Base-by-base conservation (phyloP, 2,329 filamentous ascomycete genomes). In the Exophiala sideris region DNA sequence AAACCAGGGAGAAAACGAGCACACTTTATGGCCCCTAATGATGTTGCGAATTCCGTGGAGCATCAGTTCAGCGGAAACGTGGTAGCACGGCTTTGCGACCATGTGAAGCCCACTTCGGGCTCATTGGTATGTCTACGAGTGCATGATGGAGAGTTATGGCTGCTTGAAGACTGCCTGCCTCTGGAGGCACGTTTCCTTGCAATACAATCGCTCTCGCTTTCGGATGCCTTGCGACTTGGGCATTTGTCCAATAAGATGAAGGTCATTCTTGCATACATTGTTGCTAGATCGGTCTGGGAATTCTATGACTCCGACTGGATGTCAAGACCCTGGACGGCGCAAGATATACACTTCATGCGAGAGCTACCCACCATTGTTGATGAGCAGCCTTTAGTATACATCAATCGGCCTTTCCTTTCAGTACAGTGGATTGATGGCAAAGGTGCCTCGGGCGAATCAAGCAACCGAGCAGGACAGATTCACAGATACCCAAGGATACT, bases 221-320 rank as follows among this genome's bases (percentile, higher is more conserved):
- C 46, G 1, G 46, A 35, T 2, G 21, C 46, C 9, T 16, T 48
- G 14, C 35, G 40, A 16, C 16, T 9, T 2, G 20, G 46, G 2
- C 35, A 39, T 11, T 21, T 48, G 20, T 48, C 46, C n/a, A 39
- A 48, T 21, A 48, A 32, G 12, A 48, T 48, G 46, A 48, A 48
- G 35, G 46, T 41, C 32, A 40, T 41, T 18, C 18, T 48, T 5
- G 35, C 46, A 3, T 48, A 48, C 16, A 48, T 41, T 10, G 24
- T 48, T 32, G 46, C 46, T n/a, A 39, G 34, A 48, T 48, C 46
- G 7, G 46, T 40, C 8, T 48, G 46, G 46, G 46, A 48, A 6
- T 48, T 41, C 12, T 41, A 48, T 24, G n/a, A 48, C 29, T 48
- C 46, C 12, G 46, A 34, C n/a, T 48, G 46, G 46, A 41, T 48